Conservation (phyloP, 441 rosid genomes). For the Arabidopsis lyrata region DNA sequence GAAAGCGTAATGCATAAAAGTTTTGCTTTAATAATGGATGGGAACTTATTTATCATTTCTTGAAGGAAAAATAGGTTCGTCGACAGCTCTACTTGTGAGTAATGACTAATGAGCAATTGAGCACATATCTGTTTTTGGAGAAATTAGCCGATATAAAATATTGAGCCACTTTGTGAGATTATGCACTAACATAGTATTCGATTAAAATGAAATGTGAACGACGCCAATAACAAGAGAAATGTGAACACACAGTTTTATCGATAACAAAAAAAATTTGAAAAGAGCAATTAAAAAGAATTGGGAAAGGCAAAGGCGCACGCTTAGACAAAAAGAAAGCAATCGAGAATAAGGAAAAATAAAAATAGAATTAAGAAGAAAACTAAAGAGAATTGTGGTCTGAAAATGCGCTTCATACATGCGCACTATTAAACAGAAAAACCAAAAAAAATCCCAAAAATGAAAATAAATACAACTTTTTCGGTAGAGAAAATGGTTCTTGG, state of each 20-base stretch:
- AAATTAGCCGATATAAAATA: slow-evolving; percentile 16
- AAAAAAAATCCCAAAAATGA: background rate
- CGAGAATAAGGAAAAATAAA: background rate
- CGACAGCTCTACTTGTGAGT: slow-evolving; percentile 14
- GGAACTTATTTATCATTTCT: background rate
- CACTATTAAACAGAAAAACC: slow-evolving; percentile 24
- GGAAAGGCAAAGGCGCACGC: slow-evolving; percentile 42
- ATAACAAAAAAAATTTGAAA: background rate
- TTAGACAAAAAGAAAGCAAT: slow-evolving; percentile 43
- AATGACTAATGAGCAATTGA: slow-evolving; percentile 12
- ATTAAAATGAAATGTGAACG: slow-evolving; percentile 26
- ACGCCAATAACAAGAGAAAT: slow-evolving; percentile 23
- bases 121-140: slow-evolving; percentile 18
- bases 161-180: slow-evolving; percentile 11
- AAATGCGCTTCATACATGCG: slow-evolving; percentile 44
- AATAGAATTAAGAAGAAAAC: background rate
- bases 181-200: slow-evolving; percentile 11
- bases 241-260: slow-evolving; percentile 12
- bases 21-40: slow-evolving; percentile 18
- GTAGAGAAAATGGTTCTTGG: background rate
- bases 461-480: background rate
- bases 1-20: slow-evolving; percentile 20
- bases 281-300: slow-evolving; percentile 15
- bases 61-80: slow-evolving; percentile 20
- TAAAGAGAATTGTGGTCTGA: slow-evolving; percentile 35